Evolutionary conservation across 2,329 filamentous ascomycete genomes (phyloP), one percentile per base, ranked within the genome.

Genomic region (Herpomyces periplanetae): DNA sequence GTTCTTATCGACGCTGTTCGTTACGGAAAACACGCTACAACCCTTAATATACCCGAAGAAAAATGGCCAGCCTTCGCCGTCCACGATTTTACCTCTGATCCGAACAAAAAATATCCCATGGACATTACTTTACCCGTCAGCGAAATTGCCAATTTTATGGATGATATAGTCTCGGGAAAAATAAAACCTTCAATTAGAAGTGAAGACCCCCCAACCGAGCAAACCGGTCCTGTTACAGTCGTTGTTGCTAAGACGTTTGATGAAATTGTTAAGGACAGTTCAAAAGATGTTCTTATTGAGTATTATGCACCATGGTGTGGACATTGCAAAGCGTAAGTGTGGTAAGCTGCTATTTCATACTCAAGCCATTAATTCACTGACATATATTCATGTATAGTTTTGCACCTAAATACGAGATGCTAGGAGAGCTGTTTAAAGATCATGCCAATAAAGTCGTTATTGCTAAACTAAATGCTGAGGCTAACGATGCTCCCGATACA

Each of bases 51-150:
- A 27, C 69, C 85, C 45, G 54, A 65, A 25, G 65, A 75, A 48
- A 64, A 69, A 42, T 96, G 84, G 61, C 80, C 80, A 25, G 62
- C 75, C 25, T 96, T 96, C 43, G 80, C 73, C 35, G 91, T 96
- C 40, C 80, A 96, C 47, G 68, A 88, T 38, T n/a, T n/a, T n/a
- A n/a, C n/a, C n/a, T 69, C 61, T 21, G 50, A 52, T 39, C 87
- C 85, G 56, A 88, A 88, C 54, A 57, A 65, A 44, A 96, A 96
- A 51, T 96, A 63, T 51, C 80, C 80, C 34, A 88, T 58, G 38
- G 65, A 80, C 42, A 63, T 75, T 43, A 54, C 60, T 29, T 57
- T 61, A 45, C 55, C 66, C 41, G 54, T 96, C 32, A 64, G 54
- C 28, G 44, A 51, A 31, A 62, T 96, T 34, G 53, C 51, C 39